These are phyloP conservation scores for Colletotrichum sp. DNA, from an alignment of 2,329 filamentous ascomycete species.

Conservation along the genomic window DNA sequence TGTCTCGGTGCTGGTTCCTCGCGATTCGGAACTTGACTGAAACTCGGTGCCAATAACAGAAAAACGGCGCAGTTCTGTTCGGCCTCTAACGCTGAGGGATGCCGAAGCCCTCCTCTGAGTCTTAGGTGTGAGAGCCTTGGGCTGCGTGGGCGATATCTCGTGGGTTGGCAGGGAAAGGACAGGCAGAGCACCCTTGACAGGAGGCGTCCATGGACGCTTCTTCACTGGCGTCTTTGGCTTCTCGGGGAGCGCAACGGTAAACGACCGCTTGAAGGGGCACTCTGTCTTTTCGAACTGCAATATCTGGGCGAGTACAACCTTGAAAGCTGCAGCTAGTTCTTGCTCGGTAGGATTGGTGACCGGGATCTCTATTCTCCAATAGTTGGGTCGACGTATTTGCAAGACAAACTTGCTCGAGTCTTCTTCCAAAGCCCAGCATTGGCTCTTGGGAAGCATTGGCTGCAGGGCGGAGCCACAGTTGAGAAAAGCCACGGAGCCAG, in stretches of 20 bases:
- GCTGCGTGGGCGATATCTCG: slow-evolving; percentile 28
- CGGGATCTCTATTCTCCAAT: slow-evolving; percentile 90
- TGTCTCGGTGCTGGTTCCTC: neutral
- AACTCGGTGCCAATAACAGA: slow-evolving; percentile 11
- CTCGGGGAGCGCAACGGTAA: slow-evolving; percentile 76
- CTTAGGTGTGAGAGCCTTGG: slow-evolving; percentile 8
- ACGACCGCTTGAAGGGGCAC: slow-evolving; percentile 82
- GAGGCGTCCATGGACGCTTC: slow-evolving; percentile 70
- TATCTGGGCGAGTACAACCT: slow-evolving; percentile 72
- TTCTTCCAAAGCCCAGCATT: slow-evolving; percentile 92
- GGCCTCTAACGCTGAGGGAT: neutral
- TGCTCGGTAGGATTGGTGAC: slow-evolving; percentile 67
- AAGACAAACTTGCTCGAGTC: slow-evolving; percentile 83
- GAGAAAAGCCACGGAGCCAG: slow-evolving; percentile 86
- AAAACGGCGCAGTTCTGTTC: slow-evolving; percentile 8
- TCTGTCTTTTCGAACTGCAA: slow-evolving; percentile 87
- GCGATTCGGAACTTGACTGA: neutral
- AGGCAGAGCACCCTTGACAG: slow-evolving; percentile 39
- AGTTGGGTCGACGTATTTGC: slow-evolving; percentile 81
- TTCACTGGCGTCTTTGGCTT: slow-evolving; percentile 67
- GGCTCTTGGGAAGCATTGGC: slow-evolving; percentile 86
- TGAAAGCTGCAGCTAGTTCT: slow-evolving; percentile 68
- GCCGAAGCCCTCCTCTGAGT: slow-evolving; percentile 9
- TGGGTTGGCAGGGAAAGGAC: slow-evolving; percentile 35
- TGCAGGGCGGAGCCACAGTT: slow-evolving; percentile 85